Evolutionary conservation across 2,329 filamentous ascomycete species (phyloP), one percentile per base, ranked within the genome.

Genomic region (Raffaelea arxii): DNA sequence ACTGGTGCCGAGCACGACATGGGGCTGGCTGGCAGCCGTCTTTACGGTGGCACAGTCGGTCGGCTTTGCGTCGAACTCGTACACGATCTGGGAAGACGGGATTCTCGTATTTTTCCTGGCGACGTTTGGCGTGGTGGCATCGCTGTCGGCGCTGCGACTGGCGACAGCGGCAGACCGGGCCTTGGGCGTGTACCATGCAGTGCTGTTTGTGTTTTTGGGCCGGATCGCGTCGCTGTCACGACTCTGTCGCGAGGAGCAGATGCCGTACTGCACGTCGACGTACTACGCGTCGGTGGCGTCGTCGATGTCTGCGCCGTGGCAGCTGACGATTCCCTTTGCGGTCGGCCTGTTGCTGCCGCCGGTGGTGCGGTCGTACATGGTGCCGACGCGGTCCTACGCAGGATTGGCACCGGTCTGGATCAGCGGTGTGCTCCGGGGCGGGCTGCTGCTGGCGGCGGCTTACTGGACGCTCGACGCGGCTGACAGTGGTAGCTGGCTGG

Each of bases 81-180:
- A 90, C 65, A 97, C 91, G 0, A 95, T 98, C 54, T 98, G 92
- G 90, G 92, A 98, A 67, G 92, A 98, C 59, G 86, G 88, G 14
- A 96, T 96, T 47, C 74, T 95, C 4, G 72, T 95, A 3, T 95
- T 94, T 68, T 91, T 97, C 67, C 77, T 96, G 49, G 80, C 81
- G 2, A 92, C 90, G 0, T 96, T 97, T 60, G 90, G 89, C 25
- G 64, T 89, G 6, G 72, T 83, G n/a, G 78, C 84, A 30, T 76
- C 84, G 12, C 65, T 87, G 12, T 81, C 84, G 2, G 90, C 90
- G 1, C 74, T 94, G 57, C 79, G 86, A 16, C 81, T 89, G 53
- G 74, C 80, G 44, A 72, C 75, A 30, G 67, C 74, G 22, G 68
- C 75, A 4, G 85, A 94, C 54, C 79, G 85, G 37, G 78, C 83